Evolutionary conservation across 352 stramenopile genomes (phyloP), one percentile per base, ranked within the genome.

Genomic region (Phytophthora kernoviae): DNA sequence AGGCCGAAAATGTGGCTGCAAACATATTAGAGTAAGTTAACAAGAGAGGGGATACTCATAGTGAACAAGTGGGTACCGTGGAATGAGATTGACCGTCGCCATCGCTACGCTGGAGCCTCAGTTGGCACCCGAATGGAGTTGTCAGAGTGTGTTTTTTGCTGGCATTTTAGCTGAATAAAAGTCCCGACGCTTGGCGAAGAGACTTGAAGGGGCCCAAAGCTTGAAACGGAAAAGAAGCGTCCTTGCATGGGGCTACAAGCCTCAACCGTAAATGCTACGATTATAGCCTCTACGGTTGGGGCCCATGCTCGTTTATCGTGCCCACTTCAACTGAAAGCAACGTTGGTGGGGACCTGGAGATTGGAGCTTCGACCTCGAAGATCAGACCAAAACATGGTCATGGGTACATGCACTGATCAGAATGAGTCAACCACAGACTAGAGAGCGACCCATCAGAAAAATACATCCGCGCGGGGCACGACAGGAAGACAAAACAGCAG

Each of bases 1-100:
- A 98, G 74, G 0, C 93, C 93, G 54, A 98, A 98, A 47, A 97
- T 90, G 62, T 98, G 91, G 9, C 83, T 88, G 44, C 20, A 40
- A 9, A 18, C 33, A 40, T 40, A 0, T 5, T 17, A 15, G 15
- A 32, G 21, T 10, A 41, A 48, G 54, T 39, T 6, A 36, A 33
- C 39, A 17, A 14, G 39, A 14, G 10, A 8, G 11, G 9, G 10
- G 33, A 39, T 8, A 39, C 4, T 39, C 33, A 14, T 2, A 39
- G 10, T 8, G 33, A 12, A 2, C 33, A 39, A n/a, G 33, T 39
- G 7, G 54, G 41, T 53, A 77, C 68, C 68, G 68, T 12, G 66
- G 68, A 32, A 77, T 70, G 26, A 77, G 68, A 44, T 77, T 77
- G 63, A 77, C 68, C 39, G 68, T 77, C 49, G 68, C 63, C 68